Evolutionary conservation across 1,284 basidiomycete species (phyloP), one percentile per base, ranked within the genome.

Genomic region (Ganoderma boninense): DNA sequence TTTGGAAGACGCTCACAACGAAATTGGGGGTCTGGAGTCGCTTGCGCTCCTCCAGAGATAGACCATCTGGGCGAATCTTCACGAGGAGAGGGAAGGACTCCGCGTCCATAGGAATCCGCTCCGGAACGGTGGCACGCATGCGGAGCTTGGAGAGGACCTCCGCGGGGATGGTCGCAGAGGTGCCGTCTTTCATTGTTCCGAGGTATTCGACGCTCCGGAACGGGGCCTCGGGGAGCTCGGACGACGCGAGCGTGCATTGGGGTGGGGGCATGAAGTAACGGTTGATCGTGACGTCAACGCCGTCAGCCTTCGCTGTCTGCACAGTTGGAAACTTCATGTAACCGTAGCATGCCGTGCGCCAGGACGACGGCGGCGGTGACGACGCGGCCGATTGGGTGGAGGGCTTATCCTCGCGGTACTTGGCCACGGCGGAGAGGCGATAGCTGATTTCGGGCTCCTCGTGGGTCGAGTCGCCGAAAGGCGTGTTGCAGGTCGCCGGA

Each of bases 401-500:
- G 11, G 87, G 86, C 43, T 86, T 86, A 49, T 85, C 68, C 62
- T 82, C 79, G 40, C 82, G 72, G 74, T 89, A 91, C 72, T 85
- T 88, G 6, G 91, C 92, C 32, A 87, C 87, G 13, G 92, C 91
- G 74, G 88, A 89, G 43, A 95, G 84, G n/a, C 84, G 82, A 76
- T 95, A 95, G 64, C 84, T 84, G 20, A 88, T 87, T 26, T 92
- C 91, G 29, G 86, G 77, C 20, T 77, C 73, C 8, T 69, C 74
- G 18, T 83, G 82, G 11, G 84, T 84, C 14, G 67, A 67, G 40
- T 86, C 78, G 29, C 89, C 88, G 71, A 88, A 86, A 1, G 72
- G 70, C 14, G 87, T 72, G 11, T 1, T 65, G 46, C 67, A 83
- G 18, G 87, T 87, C 1, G 85, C 84, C 18, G 93, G 93, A 5